These are phyloP conservation scores for Draba incana DNA, from an alignment of 345 rosid genomes.

Conservation along the genomic window DNA sequence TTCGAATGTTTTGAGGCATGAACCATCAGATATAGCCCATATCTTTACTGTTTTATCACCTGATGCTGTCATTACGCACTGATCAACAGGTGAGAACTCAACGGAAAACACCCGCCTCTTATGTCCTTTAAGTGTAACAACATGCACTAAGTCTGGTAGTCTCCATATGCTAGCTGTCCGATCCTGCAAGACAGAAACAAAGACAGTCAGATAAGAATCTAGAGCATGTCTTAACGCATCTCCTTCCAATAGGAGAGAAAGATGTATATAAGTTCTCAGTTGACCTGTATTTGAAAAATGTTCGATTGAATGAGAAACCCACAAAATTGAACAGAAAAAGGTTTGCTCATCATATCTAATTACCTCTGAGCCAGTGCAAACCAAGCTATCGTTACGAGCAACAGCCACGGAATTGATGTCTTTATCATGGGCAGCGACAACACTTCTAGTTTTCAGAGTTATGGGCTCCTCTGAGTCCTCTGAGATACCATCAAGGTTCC, in stretches of 20 bases:
- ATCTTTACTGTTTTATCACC: slow-evolving; percentile 92
- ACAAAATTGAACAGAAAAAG: slow-evolving; percentile 17
- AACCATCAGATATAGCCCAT: slow-evolving; percentile 92
- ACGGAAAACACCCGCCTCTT: slow-evolving; percentile 97
- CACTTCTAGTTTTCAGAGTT: slow-evolving; percentile 82
- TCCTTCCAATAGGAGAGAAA: slow-evolving; percentile 17
- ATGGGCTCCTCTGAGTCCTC: slow-evolving; percentile 60
- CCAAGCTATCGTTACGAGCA: slow-evolving; percentile 87
- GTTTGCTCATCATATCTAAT: slow-evolving; percentile 27
- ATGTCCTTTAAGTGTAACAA: slow-evolving; percentile 82
- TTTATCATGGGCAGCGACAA: slow-evolving; percentile 90
- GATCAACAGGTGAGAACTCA: slow-evolving; percentile 96
- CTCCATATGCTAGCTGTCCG: slow-evolving; percentile 95
- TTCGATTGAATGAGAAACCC: slow-evolving; percentile 6
- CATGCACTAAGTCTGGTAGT: slow-evolving; percentile 85
- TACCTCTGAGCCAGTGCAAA: slow-evolving; percentile 96
- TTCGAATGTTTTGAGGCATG: slow-evolving; percentile 95
- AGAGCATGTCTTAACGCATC: slow-evolving; percentile 1
- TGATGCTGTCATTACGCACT: slow-evolving; percentile 91
- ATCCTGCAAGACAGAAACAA: slow-evolving; percentile 56
- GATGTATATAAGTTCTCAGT: neutral
- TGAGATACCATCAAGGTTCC: slow-evolving; percentile 76
- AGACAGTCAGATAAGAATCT: slow-evolving; percentile 16
- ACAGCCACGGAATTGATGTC: slow-evolving; percentile 90
- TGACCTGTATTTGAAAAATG: slow-evolving; percentile 1